Percentiles rank a stretch among this genome's conserved stretches.
phyloP scores from a whole-genome alignment of 2,329 filamentous ascomycete species.

The Monosporascus sp. region DNA sequence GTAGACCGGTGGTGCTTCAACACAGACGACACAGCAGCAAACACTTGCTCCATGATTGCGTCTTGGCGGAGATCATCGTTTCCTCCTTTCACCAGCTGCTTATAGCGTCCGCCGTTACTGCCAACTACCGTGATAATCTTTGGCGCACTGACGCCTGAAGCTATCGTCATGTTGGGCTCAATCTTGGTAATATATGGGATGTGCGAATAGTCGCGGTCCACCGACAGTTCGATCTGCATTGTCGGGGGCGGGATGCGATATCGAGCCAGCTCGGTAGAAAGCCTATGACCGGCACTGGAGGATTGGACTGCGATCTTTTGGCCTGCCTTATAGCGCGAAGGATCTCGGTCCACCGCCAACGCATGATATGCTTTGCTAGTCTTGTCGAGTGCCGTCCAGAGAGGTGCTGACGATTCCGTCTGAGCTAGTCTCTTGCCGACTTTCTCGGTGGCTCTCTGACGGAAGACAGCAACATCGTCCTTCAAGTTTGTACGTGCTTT shows the following conservation, averaged over 20 bases:
- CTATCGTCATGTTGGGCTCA: constrained; percentile 73
- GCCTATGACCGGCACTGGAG: constrained; percentile 53
- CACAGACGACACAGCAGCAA: constrained; percentile 88
- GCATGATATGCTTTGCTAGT: constrained; percentile 63
- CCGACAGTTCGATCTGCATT: constrained; percentile 71
- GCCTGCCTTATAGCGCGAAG: constrained; percentile 61
- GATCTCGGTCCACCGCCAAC: constrained; percentile 60
- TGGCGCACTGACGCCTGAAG: constrained; percentile 83
- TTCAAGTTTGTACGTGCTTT: constrained; percentile 63
- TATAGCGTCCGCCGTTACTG: constrained; percentile 73
- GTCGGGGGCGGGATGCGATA: constrained; percentile 82
- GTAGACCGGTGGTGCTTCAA: constrained; percentile 81
- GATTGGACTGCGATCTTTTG: constrained; percentile 56
- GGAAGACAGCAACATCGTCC: constrained; percentile 68
- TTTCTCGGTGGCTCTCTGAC: constrained; percentile 65
- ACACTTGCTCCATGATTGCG: constrained; percentile 98
- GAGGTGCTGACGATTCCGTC: constrained; percentile 43
- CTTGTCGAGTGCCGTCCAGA: constrained; percentile 68
- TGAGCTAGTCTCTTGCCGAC: constrained; percentile 58
- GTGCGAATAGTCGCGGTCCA: constrained; percentile 67
- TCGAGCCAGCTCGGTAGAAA: constrained; percentile 58
- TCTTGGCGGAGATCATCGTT: constrained; percentile 96
- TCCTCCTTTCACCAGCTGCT: constrained; percentile 90
- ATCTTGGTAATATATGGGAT: constrained; percentile 72
- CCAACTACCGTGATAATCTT: constrained; percentile 85